Conservation (phyloP, 2,329 filamentous ascomycete species). For the Beauveria rudraprayagi region DNA sequence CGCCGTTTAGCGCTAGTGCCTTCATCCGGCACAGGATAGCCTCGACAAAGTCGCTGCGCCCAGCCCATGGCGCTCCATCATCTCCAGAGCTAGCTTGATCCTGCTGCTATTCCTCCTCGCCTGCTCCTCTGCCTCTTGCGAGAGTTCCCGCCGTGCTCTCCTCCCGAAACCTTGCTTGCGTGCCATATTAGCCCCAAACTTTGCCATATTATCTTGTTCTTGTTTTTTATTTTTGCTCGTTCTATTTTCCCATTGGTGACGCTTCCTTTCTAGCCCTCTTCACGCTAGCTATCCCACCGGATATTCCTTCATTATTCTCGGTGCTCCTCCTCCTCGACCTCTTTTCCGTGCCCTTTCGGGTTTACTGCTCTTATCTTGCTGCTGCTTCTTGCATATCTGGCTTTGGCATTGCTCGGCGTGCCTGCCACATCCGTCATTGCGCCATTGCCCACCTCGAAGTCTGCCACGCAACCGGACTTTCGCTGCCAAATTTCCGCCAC, state of each 20-base stretch:
- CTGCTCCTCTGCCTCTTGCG: not conserved
- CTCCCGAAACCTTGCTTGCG: not conserved
- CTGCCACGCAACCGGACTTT: not conserved
- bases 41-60: not conserved
- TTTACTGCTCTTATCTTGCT: not conserved
- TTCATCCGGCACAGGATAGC: not conserved
- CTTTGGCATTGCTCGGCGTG: not conserved
- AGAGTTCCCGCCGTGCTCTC: not conserved
- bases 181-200: slow-evolving; percentile 3
- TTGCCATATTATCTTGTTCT: not conserved
- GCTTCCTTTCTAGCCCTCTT: not conserved
- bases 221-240: not conserved
- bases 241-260: not conserved
- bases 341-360: not conserved
- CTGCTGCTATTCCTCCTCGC: not conserved
- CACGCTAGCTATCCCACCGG: not conserved
- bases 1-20: not conserved
- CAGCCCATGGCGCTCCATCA: not conserved
- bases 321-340: not conserved
- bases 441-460: not conserved
- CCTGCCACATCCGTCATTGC: not conserved
- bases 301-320: not conserved
- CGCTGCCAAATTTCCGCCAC: not conserved
- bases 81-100: not conserved
- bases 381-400: not conserved